A percentile compares a stretch with the other conserved stretches of the same genome.
Evolutionary conservation across 371 early-diverging fungal genomes (phyloP).

Genomic region (Coemansia sp.): DNA sequence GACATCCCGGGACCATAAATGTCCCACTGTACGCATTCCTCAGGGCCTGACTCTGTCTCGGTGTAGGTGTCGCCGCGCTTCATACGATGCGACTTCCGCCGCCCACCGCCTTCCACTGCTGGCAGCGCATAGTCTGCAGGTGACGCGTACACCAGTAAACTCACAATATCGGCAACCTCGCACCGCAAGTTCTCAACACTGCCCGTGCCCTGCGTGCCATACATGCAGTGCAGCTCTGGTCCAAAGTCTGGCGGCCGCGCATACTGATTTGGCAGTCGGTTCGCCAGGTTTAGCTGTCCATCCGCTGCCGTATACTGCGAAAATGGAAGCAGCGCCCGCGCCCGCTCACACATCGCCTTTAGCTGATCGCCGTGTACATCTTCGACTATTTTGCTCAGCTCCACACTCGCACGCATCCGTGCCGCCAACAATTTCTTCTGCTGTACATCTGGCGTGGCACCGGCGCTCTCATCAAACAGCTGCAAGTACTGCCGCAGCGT

Average conservation of each 20-base stretch:
- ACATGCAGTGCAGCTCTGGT: constrained; percentile 20
- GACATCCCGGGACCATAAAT: constrained; percentile 9
- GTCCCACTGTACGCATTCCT: constrained; percentile 10
- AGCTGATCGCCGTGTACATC: neutral
- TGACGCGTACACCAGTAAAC: constrained; percentile 18
- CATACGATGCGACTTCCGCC: neutral
- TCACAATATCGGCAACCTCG: constrained; percentile 24
- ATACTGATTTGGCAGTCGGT: constrained; percentile 26
- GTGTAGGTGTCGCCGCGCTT: no score
- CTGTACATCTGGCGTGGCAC: neutral
- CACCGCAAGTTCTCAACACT: constrained; percentile 27
- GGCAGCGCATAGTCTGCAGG: neutral
- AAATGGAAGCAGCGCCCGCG: constrained; percentile 13
- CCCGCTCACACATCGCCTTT: neutral
- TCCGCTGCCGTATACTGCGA: constrained; percentile 12
- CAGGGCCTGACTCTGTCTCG: no score
- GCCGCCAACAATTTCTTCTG: neutral
- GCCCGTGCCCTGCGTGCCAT: constrained; percentile 11
- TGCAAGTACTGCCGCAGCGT: constrained; percentile 11
- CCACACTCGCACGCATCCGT: constrained; percentile 11
- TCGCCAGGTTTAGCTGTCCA: constrained; percentile 22
- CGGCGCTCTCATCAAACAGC: neutral
- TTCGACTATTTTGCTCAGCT: neutral
- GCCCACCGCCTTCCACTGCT: neutral
- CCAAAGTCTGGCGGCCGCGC: constrained; percentile 9